phyloP scores from a whole-genome alignment of 805 yeast species.

The Jamesozyma spencerorum region DNA sequence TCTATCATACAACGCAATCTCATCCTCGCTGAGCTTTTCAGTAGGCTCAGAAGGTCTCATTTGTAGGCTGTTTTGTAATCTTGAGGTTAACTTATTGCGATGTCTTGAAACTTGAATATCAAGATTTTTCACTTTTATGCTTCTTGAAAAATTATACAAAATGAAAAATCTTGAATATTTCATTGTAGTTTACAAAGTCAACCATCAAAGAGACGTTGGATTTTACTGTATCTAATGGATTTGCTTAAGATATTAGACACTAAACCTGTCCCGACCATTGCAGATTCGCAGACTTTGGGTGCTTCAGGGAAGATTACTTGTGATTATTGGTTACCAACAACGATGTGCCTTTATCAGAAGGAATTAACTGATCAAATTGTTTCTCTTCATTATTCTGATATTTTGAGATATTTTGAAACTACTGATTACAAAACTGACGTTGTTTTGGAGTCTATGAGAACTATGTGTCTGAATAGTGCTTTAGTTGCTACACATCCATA shows the following conservation, averaged over 20 bases:
- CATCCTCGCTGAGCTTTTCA: constrained; percentile 42
- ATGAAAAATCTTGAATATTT: too few relatives aligned
- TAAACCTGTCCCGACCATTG: constrained; percentile 75
- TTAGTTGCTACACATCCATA: constrained; percentile 86
- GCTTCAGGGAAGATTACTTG: constrained; percentile 32
- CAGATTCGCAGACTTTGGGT: constrained; percentile 43
- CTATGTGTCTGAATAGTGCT: constrained; percentile 66
- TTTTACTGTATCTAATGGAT: constrained; percentile 42
- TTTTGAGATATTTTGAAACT: constrained; percentile 71
- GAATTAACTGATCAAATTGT: constrained; percentile 87
- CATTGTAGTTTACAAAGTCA: not conserved
- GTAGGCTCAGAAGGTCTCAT: not conserved
- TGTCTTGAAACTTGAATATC: too few relatives aligned
- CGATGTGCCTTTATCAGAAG: constrained; percentile 78
- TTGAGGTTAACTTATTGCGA: too few relatives aligned
- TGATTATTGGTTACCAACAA: constrained; percentile 72
- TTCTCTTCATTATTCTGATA: constrained; percentile 84
- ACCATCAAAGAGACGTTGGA: not conserved
- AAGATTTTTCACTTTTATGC: too few relatives aligned
- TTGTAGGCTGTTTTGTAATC: too few relatives aligned
- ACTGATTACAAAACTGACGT: constrained; percentile 42
- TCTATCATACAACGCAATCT: constrained; percentile 85
- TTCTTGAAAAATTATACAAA: too few relatives aligned
- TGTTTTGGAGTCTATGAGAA: constrained; percentile 64
- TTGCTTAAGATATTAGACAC: constrained; percentile 66